Conservation (phyloP, 2,329 filamentous ascomycete genomes). For the Paecilomyces sp. region DNA sequence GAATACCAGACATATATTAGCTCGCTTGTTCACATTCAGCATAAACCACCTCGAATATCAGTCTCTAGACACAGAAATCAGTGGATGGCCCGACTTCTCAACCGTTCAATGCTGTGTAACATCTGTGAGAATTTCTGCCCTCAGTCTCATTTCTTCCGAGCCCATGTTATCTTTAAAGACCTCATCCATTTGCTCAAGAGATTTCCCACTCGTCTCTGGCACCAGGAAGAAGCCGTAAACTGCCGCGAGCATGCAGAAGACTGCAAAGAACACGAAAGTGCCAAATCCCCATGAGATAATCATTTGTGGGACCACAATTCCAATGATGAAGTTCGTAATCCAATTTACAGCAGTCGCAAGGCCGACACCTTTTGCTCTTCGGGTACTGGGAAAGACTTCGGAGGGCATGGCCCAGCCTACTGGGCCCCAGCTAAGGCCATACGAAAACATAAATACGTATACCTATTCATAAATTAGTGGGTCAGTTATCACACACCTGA, state of each 20-base stretch:
- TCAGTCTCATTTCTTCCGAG: background rate
- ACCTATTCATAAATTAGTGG: background rate
- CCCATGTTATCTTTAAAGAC: conserved; percentile 24
- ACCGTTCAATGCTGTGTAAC: too few relatives aligned
- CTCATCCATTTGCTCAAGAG: conserved; percentile 48
- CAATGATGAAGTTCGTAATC: conserved; percentile 23
- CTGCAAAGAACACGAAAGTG: conserved; percentile 21
- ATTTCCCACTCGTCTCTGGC: conserved; percentile 51
- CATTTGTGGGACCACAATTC: conserved; percentile 21
- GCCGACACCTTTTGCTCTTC: conserved; percentile 21
- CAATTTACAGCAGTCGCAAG: conserved; percentile 23
- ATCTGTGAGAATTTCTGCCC: too few relatives aligned
- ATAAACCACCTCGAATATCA: too few relatives aligned
- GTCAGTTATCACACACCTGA: background rate
- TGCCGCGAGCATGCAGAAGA: conserved; percentile 6
- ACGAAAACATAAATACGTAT: background rate
- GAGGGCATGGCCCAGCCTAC: conserved; percentile 21
- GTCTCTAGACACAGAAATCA: too few relatives aligned
- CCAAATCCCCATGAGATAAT: conserved; percentile 17
- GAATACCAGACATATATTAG: too few relatives aligned
- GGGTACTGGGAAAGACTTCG: conserved; percentile 21
- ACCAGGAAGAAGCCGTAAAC: conserved; percentile 29
- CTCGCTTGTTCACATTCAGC: too few relatives aligned
- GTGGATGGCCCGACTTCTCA: too few relatives aligned
- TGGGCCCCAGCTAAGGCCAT: conserved; percentile 19